phyloP scores from a whole-genome alignment of 768 basidiomycete genomes.

The Phanerochaete carnosa region DNA sequence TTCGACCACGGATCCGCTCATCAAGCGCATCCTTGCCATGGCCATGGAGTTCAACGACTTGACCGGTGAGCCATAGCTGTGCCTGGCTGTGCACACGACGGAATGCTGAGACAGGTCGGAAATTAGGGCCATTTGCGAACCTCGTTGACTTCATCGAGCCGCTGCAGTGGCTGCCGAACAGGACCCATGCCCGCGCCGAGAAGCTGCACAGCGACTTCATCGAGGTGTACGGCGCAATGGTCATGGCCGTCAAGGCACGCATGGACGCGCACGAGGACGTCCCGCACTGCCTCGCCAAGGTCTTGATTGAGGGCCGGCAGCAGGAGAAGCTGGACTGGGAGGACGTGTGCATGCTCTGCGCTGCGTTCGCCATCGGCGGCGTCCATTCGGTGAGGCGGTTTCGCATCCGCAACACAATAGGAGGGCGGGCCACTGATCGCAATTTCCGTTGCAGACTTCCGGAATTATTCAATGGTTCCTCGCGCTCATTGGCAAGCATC shows the following conservation, averaged over 20 bases:
- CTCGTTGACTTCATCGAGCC: conserved; percentile 41
- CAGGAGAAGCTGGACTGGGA: conserved; percentile 29
- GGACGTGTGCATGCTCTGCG: conserved; percentile 32
- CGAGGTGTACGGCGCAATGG: conserved; percentile 32
- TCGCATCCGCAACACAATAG: neutral
- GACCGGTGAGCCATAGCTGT: conserved; percentile 14
- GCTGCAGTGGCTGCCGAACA: conserved; percentile 38
- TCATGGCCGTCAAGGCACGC: conserved; percentile 24
- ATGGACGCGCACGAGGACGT: conserved; percentile 30
- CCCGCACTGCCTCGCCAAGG: conserved; percentile 33
- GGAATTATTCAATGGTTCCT: conserved; percentile 32
- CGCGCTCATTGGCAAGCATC: conserved; percentile 19
- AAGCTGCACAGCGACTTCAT: conserved; percentile 24
- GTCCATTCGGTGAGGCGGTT: conserved; percentile 29
- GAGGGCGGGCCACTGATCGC: neutral
- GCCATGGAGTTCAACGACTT: conserved; percentile 43
- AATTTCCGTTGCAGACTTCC: conserved; percentile 27
- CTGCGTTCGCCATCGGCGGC: conserved; percentile 33
- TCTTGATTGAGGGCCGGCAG: conserved; percentile 25
- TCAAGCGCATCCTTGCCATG: conserved; percentile 32
- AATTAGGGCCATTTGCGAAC: conserved; percentile 39
- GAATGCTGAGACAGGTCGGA: neutral
- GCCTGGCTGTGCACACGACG: neutral
- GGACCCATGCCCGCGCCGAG: conserved; percentile 34
- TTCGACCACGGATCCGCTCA: conserved; percentile 35